Evolutionary conservation across 148 eudicot species (phyloP), one percentile per base, ranked within the genome.

Genomic region (Fagopyrum esculentum): DNA sequence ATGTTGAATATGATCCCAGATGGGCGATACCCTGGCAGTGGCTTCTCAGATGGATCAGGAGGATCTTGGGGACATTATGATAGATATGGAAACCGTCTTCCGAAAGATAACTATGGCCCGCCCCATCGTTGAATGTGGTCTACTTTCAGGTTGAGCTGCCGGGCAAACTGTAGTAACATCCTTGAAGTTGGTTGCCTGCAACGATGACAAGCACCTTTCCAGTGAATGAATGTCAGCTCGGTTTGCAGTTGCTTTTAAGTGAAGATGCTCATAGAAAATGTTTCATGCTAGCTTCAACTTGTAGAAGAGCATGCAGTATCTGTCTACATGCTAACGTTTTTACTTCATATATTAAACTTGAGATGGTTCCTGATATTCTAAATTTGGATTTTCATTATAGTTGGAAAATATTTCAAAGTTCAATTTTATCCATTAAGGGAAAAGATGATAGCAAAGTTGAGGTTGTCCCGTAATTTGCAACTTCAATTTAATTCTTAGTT

Each of bases 31-130:
- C 75, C 84, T 11, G 86, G 86, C 43, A 77, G 84, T 68, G 74
- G 84, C 50, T 82, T 75, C 61, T 85, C 85, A 44, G 89, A 87
- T 70, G 59, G 78, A 51, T 86, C 86, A 75, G 88, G 84, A 68
- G 86, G 87, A 55, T 73, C 81, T 47, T 84, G 88, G 91, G 87
- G 85, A 64, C 6, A 91, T 9, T 89, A 92, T 80, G 89, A 80
- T 70, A 86, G 82, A 71, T 83, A 75, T 69, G 89, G 86, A 43
- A 83, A 83, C 56, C 68, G 19, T 61, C 71, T 6, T 40, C 71
- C 71, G 19, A 45, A 66, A 66, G 71, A 66, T 40, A 66, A 66
- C 45, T 66, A 66, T 66, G 71, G 71, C 71, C 71, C 71, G 13
- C 43, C 71, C 17, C 71, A 19, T 43, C 46, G 71, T 40, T 66